These are phyloP conservation scores for Hypomontagnella monticulosa DNA, from an alignment of 495 filamentous ascomycete species.

Conservation along the genomic window DNA sequence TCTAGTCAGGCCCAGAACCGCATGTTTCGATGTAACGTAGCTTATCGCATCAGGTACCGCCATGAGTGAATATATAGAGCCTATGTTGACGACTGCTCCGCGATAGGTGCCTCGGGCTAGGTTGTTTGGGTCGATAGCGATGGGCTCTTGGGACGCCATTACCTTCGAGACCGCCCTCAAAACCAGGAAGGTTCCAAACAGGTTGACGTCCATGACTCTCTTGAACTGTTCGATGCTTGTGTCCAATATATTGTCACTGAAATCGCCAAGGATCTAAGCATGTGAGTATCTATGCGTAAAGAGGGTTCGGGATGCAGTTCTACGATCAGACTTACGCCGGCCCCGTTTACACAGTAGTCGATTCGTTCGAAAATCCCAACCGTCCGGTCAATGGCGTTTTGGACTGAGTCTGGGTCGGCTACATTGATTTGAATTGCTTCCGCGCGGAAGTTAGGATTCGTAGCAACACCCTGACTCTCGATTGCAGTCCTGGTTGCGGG, in stretches of 20 bases:
- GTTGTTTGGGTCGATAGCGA: background rate
- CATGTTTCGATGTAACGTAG: slow-evolving; percentile 9
- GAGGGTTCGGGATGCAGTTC: too few relatives aligned
- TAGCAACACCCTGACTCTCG: background rate
- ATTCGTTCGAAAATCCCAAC: background rate
- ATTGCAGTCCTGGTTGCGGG: background rate
- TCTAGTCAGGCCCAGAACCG: slow-evolving; percentile 5
- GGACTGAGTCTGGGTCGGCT: background rate
- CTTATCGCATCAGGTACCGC: background rate
- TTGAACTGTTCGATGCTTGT: background rate
- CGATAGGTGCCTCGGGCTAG: background rate
- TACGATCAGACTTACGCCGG: background rate
- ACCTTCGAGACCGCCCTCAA: background rate
- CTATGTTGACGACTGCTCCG: slow-evolving; percentile 4
- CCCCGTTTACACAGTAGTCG: slow-evolving; percentile 11
- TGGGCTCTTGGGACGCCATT: slow-evolving; percentile 9
- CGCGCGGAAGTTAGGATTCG: slow-evolving; percentile 4
- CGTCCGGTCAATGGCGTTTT: slow-evolving; percentile 1
- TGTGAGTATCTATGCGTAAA: background rate
- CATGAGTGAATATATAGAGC: background rate
- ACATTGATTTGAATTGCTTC: slow-evolving; percentile 2
- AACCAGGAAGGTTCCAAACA: slow-evolving; percentile 1
- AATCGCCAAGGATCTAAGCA: slow-evolving; percentile 3
- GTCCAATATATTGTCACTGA: background rate
- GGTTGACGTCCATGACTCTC: background rate